Evolutionary conservation across 768 basidiomycete species (phyloP).

Genomic region (Suillus cothurnatus): DNA sequence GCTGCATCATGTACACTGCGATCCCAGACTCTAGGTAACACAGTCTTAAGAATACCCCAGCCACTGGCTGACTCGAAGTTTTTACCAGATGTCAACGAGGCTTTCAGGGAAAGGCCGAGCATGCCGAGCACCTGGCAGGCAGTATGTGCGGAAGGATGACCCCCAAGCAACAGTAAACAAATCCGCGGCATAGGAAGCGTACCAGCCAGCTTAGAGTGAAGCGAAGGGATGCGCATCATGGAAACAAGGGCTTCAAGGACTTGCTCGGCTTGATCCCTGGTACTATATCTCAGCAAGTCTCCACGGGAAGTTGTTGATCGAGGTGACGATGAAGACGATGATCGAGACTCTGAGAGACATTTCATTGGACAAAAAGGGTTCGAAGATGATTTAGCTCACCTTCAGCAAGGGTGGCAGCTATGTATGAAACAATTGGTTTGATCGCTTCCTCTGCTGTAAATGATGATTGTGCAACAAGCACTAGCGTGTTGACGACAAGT

Average conservation of each 20-base stretch:
- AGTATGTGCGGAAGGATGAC: conserved; percentile 63
- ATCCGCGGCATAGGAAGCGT: conserved; percentile 80
- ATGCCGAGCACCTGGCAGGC: conserved; percentile 62
- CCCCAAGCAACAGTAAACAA: conserved; percentile 76
- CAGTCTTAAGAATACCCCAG: conserved; percentile 72
- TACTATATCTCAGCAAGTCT: conserved; percentile 24
- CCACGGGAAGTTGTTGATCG: conserved; percentile 3
- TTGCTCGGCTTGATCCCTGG: conserved; percentile 62
- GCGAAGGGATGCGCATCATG: conserved; percentile 55
- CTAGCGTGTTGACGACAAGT: conserved; percentile 60
- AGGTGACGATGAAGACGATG: conserved; percentile 19
- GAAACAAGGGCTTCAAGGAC: conserved; percentile 68
- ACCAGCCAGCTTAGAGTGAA: conserved; percentile 70
- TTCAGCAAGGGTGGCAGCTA: conserved; percentile 78
- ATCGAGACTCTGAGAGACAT: conserved; percentile 10
- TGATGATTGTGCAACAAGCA: conserved; percentile 59
- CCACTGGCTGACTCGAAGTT: conserved; percentile 88
- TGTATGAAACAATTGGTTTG: conserved; percentile 84
- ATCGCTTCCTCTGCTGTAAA: conserved; percentile 76
- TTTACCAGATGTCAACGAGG: conserved; percentile 65
- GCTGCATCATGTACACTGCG: conserved; percentile 63
- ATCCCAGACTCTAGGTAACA: conserved; percentile 74
- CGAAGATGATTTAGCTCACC: conserved; percentile 40
- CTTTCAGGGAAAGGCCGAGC: conserved; percentile 54
- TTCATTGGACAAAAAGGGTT: not conserved